Conservation (phyloP, 805 yeast species). For the Kodamaea kakaduensis region DNA sequence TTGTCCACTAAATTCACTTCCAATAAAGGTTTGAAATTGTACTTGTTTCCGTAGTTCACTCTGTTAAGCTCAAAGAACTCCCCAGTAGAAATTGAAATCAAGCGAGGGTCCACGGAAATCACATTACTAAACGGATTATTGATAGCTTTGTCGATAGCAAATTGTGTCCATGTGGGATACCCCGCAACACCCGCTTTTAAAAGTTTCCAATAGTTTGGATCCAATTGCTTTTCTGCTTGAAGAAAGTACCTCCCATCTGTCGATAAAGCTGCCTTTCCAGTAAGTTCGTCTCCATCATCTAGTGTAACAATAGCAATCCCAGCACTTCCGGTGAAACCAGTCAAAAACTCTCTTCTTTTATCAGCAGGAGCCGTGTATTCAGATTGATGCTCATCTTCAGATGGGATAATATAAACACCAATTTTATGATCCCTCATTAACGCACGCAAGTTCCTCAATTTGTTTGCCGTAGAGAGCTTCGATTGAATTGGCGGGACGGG, state of each 20-base stretch:
- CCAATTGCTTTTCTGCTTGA: constrained; percentile 84
- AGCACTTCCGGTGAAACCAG: constrained; percentile 91
- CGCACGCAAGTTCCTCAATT: constrained; percentile 57
- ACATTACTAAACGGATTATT: constrained; percentile 47
- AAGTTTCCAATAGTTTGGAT: constrained; percentile 64
- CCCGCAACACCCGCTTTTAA: constrained; percentile 77
- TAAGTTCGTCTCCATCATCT: constrained; percentile 37
- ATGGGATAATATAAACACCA: constrained; percentile 72
- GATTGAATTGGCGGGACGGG: not conserved
- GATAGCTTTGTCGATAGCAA: constrained; percentile 53
- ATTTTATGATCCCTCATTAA: constrained; percentile 61
- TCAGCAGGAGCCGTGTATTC: constrained; percentile 84
- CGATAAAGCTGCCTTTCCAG: constrained; percentile 72
- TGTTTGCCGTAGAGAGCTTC: constrained; percentile 21
- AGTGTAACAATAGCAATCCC: constrained; percentile 83
- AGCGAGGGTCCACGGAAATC: constrained; percentile 80
- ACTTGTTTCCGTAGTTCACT: constrained; percentile 18
- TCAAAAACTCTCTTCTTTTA: constrained; percentile 74
- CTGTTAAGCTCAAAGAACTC: constrained; percentile 31
- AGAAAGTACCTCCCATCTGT: constrained; percentile 95
- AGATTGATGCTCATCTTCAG: constrained; percentile 91
- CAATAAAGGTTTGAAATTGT: constrained; percentile 28
- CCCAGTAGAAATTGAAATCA: constrained; percentile 53
- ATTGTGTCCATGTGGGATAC: constrained; percentile 74
- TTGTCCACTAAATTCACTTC: constrained; percentile 33